A percentile compares a stretch with the other conserved stretches of the same genome.
Conservation (phyloP, 768 basidiomycete genomes). For the Hygrophorus pudorinus region DNA sequence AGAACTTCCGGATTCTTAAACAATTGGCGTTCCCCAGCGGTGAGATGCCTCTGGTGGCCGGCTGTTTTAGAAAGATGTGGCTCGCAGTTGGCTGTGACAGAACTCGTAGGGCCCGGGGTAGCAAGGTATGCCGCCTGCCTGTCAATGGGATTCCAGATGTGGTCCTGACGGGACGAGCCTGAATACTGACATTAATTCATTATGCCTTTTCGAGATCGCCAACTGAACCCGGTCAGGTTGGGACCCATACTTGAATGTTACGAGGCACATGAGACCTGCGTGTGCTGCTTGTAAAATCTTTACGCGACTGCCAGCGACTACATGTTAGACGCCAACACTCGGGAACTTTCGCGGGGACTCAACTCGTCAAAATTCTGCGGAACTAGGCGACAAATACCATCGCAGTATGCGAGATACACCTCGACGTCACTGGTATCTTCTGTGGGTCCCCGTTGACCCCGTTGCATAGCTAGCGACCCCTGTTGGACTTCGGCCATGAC, state of each 20-base stretch:
- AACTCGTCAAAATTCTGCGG: not conserved
- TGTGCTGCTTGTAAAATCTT: not conserved
- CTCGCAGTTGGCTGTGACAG: too few relatives aligned
- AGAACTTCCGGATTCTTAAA: too few relatives aligned
- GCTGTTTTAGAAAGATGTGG: too few relatives aligned
- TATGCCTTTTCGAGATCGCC: not conserved
- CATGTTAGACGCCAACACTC: too few relatives aligned
- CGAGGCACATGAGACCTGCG: slow-evolving; percentile 1
- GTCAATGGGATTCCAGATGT: too few relatives aligned
- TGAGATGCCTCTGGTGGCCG: too few relatives aligned
- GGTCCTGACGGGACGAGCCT: too few relatives aligned
- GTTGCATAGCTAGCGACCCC: slow-evolving; percentile 4
- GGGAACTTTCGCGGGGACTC: not conserved
- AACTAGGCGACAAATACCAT: slow-evolving; percentile 1
- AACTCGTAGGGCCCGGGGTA: too few relatives aligned
- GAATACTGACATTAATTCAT: not conserved
- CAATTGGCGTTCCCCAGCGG: too few relatives aligned
- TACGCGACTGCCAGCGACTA: slow-evolving; percentile 1
- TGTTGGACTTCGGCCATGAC: slow-evolving; percentile 7
- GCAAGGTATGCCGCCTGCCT: too few relatives aligned
- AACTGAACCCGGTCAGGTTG: not conserved
- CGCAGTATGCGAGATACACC: slow-evolving; percentile 4
- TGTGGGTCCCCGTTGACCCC: slow-evolving; percentile 2
- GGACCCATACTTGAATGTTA: not conserved
- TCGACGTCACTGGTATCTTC: slow-evolving; percentile 5